phyloP scores from a whole-genome alignment of 176 grass and related monocot genomes.

The Typha latifolia region DNA sequence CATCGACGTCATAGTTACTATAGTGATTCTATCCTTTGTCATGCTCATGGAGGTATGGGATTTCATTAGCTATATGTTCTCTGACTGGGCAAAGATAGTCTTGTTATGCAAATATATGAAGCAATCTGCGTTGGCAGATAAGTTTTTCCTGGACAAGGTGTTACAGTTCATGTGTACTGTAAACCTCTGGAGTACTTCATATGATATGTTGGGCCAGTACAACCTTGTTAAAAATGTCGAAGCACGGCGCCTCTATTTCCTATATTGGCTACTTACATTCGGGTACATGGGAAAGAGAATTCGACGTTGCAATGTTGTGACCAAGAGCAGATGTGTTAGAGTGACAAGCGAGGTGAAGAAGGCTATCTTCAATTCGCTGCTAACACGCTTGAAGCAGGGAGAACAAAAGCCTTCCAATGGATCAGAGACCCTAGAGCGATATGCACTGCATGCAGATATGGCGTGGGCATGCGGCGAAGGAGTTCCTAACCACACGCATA shows the following conservation, averaged over 20 bases:
- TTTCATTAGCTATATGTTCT: constrained; percentile 32
- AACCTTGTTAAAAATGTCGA: constrained; percentile 1
- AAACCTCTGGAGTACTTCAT: constrained; percentile 17
- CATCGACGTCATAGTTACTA: constrained; percentile 28
- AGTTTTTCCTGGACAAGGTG: not conserved
- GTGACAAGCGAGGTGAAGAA: not conserved
- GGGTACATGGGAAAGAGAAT: no score
- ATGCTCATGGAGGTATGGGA: constrained; percentile 28
- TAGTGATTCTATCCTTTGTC: constrained; percentile 23
- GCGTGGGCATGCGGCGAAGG: not conserved
- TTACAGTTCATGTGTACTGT: not conserved
- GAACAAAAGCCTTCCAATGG: not conserved
- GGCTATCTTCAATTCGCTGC: not conserved
- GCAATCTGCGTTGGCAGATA: not conserved
- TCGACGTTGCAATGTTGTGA: not conserved
- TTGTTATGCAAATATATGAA: not conserved
- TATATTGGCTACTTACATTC: no score
- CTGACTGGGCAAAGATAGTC: constrained; percentile 34
- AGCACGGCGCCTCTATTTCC: no score
- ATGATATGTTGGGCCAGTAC: constrained; percentile 8
- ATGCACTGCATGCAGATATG: not conserved
- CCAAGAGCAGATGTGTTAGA: not conserved
- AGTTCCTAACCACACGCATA: not conserved
- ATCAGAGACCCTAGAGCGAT: not conserved
- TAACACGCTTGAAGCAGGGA: not conserved